Conservation (phyloP, 2,329 filamentous ascomycete genomes). For the Sclerotinia sclerotiorum region DNA sequence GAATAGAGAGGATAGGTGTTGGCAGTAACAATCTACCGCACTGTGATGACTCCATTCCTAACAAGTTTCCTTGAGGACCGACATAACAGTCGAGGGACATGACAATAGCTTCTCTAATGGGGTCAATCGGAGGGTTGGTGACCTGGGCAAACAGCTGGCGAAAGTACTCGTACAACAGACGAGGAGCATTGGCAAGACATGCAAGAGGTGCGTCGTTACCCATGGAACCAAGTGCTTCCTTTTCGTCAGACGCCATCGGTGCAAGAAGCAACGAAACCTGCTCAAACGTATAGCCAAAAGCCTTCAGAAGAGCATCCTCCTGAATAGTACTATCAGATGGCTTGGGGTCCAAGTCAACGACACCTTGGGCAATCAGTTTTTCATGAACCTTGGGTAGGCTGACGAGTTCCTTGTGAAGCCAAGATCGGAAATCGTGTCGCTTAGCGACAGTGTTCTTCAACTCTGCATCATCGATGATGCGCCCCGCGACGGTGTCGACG, state of each 20-base stretch:
- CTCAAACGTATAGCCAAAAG: constrained; percentile 93
- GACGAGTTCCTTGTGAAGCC: constrained; percentile 84
- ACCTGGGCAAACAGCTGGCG: constrained; percentile 96
- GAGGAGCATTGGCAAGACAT: constrained; percentile 84
- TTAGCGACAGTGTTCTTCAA: constrained; percentile 85
- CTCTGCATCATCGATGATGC: constrained; percentile 92
- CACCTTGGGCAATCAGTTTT: constrained; percentile 55
- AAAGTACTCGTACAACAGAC: constrained; percentile 94
- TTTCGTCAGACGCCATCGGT: constrained; percentile 95
- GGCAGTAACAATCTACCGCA: constrained; percentile 83
- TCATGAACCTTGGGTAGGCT: constrained; percentile 74
- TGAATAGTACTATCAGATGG: constrained; percentile 72
- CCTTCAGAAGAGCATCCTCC: constrained; percentile 78
- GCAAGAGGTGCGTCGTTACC: constrained; percentile 94
- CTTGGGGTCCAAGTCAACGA: constrained; percentile 64
- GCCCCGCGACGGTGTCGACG: constrained; percentile 85
- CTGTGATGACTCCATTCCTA: constrained; percentile 90
- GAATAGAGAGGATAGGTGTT: constrained; percentile 84
- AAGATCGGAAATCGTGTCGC: constrained; percentile 82
- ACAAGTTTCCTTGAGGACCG: constrained; percentile 88
- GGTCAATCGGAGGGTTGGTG: constrained; percentile 96
- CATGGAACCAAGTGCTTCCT: constrained; percentile 96
- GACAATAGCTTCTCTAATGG: constrained; percentile 94
- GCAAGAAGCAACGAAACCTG: constrained; percentile 89
- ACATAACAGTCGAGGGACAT: constrained; percentile 98